Base-by-base conservation (phyloP, 2,329 filamentous ascomycete genomes). In the Didymella pinodella region DNA sequence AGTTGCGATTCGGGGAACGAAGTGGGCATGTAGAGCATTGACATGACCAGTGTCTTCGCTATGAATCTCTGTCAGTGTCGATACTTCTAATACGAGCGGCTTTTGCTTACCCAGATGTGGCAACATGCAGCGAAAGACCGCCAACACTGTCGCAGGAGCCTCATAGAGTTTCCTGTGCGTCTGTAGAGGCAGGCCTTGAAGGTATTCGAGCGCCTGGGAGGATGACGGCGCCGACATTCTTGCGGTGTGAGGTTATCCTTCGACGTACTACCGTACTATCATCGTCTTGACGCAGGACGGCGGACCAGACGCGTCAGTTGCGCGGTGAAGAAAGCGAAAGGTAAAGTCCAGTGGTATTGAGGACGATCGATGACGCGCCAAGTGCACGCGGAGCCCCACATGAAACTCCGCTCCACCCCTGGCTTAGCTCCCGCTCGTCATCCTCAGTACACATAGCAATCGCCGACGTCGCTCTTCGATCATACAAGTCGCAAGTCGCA, bases 1-100 rank as follows among this genome's bases (percentile, higher is more conserved):
- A 99, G 85, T 70, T 96, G 90, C 63, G 86, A 82, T n/a, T 92
- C 85, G 2, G 87, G 85, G 64, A 98, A 86, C 0, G 95, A 91
- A 11, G 86, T 84, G 40, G 92, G 91, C 81, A 96, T 90, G 80
- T 97, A 99, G 4, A 99, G 87, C 71, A 99, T 88, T 38, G 91
- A 91, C 90, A 97, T 97, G 61, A 99, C 94, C 72, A 99, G 90
- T 16, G 89, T 92, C 84, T 99, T 98, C 68, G 95, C 94, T 92
- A 69, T 38, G 29, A 22, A 8, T 31, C 3, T 38, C n/a, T 65
- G 16, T 45, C 41, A 66, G 61, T 50, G 45, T 16, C 14, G 2
- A 8, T 8, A 8, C 4, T 7, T 14, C 0, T n/a, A 16, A 16
- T 3, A 2, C n/a, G 16, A 18, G 41, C 31, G 34, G 4, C 3